Percentiles rank a stretch among this genome's conserved stretches.
phyloP scores from a whole-genome alignment of 2,329 filamentous ascomycete species.

The Xylariaceae sp. region DNA sequence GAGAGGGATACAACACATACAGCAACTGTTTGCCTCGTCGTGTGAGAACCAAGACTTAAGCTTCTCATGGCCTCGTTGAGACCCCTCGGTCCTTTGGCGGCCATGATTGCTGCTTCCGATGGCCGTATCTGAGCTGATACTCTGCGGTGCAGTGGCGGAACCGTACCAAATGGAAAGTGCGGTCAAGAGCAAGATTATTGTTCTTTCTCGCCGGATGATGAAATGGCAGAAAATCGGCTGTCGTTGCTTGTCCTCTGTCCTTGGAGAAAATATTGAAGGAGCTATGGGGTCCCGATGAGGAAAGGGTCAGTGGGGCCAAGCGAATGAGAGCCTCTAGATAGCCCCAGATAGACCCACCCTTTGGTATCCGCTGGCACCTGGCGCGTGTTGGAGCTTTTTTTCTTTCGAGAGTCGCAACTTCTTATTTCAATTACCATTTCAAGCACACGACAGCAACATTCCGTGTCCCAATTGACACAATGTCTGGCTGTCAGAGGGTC shows the following conservation, averaged over 20 bases:
- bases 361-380: background rate
- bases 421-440: no score
- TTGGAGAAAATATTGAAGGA: conserved; percentile 26
- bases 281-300: conserved; percentile 3
- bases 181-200: no score
- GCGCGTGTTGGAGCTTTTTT: conserved; percentile 6
- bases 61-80: conserved; percentile 51
- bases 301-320: background rate
- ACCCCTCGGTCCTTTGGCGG: conserved; percentile 45
- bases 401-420: conserved; percentile 1
- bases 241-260: conserved; percentile 2
- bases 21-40: conserved; percentile 33
- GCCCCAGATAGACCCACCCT: background rate
- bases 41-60: conserved; percentile 44
- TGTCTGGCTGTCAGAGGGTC: conserved; percentile 59
- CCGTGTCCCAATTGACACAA: conserved; percentile 34
- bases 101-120: conserved; percentile 42
- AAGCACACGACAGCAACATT: no score
- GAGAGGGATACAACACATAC: conserved; percentile 21
- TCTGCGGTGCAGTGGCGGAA: no score
- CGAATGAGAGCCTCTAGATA: conserved; percentile 10
- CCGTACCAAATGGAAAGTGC: no score
- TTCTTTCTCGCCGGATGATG: no score
- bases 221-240: no score
- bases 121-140: no score